Evolutionary conservation across 306 rosid genomes (phyloP), one percentile per base, ranked within the genome.

Genomic region (Cucurbita pepo): DNA sequence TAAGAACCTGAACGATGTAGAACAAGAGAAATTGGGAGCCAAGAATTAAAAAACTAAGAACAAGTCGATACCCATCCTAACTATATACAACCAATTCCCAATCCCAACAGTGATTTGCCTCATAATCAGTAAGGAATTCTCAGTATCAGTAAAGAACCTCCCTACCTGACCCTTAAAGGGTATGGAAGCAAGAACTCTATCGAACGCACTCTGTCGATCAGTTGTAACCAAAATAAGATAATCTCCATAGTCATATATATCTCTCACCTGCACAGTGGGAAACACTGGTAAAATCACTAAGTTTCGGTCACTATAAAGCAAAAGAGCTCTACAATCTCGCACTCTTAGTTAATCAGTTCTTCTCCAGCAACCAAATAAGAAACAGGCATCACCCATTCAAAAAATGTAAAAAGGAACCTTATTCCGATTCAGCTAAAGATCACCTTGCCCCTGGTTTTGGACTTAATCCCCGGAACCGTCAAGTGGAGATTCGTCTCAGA

Each of bases 131-230:
- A 59, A 58, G 12, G n/a, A 45, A 44, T 30, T 30, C 30, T 10
- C 10, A 13, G 6, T 22, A 13, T 47, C 41, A 50, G 37, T 30
- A 59, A 45, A n/a, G 11, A 45, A 44, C 15, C 51, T 53, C 80
- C 75, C 71, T 40, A 87, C 96, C 97, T 90, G 98, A 81, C 98
- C 97, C 79, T 90, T 94, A 80, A 90, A 94, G 56, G 98, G 98
- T 77, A 94, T 89, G 21, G 98, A 94, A 79, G 97, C 96, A 64
- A 94, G 98, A 85, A 94, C 84, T 84, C 98, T 87, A 79, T 94
- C 98, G 67, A 94, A 94, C 7, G 98, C 98, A 79, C 98, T 90
- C 78, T 86, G 97, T 73, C 98, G 82, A 79, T 94, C 97, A 51
- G 98, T 94, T 0, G 98, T 90, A 37, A 90, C 97, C 37, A 94